Evolutionary conservation across 1,139 yeast genomes (phyloP).

Genomic region (Saccharomyces pastorianus): DNA sequence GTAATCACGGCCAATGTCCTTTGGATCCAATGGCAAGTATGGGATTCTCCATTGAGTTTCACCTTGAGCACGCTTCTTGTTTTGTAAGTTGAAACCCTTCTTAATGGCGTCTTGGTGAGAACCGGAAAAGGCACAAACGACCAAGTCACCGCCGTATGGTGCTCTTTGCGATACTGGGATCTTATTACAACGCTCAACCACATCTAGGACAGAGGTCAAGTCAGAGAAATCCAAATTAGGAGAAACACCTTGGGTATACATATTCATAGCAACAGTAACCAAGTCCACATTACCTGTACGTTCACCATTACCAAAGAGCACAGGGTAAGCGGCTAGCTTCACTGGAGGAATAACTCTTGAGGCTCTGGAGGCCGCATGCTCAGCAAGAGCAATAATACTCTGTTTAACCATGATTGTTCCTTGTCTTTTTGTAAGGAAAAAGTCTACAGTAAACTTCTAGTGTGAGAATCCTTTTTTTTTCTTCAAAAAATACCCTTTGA

Average conservation of each 20-base stretch:
- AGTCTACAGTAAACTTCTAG: background rate
- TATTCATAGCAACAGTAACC: constrained; percentile 83
- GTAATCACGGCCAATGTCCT: constrained; percentile 91
- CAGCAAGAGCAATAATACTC: background rate
- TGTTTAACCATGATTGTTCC: background rate
- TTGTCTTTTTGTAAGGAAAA: background rate
- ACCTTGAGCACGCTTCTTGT: constrained; percentile 40
- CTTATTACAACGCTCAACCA: constrained; percentile 90
- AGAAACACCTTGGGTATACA: constrained; percentile 88
- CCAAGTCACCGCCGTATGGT: constrained; percentile 94
- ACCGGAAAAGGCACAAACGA: constrained; percentile 93
- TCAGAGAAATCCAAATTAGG: constrained; percentile 87
- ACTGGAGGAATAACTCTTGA: constrained; percentile 28
- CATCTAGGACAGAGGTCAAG: constrained; percentile 67
- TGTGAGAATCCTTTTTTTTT: background rate
- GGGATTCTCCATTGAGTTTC: constrained; percentile 70
- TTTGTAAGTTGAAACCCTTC: constrained; percentile 74
- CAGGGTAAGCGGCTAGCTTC: too few relatives aligned
- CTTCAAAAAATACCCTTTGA: background rate
- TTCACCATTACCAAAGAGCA: constrained; percentile 95
- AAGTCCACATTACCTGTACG: constrained; percentile 96
- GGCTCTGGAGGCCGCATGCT: constrained; percentile 14
- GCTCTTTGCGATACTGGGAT: constrained; percentile 90
- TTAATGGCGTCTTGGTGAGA: constrained; percentile 98
- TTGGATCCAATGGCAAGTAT: constrained; percentile 91